Base-by-base conservation (phyloP, 169 alveolate genomes). In the Eimeria necatrix region DNA sequence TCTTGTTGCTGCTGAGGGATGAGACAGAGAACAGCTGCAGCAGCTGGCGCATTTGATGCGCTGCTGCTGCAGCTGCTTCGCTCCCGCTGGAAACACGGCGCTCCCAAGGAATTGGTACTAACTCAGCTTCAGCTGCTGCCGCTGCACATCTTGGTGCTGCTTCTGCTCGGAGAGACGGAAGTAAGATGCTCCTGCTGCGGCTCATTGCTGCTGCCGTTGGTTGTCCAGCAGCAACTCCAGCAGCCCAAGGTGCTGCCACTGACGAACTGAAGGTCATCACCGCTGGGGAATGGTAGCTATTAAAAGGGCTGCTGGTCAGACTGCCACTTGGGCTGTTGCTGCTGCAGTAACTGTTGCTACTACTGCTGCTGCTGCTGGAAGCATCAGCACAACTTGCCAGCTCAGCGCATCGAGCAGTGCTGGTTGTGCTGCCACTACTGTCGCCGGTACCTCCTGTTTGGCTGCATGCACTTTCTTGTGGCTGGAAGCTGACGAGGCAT, bases 1-100 rank as follows among this genome's bases (percentile, higher is more conserved):
- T 53, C 96, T 96, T 51, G 96, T 96, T 53, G 84, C 92, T 84
- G 92, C 59, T 20, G 78, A 18, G 3, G 22, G 52, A 59, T 56
- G 60, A 4, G 14, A 20, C 56, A 22, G 90, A n/a, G n/a, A 81
- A 81, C 46, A 81, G 14, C 48, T 22, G 90, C 68, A 81, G 71
- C 90, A 81, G 52, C 68, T 51, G 90, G 22, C 41, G 90, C 64
- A 53, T n/a, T 9, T 24, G 90, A 51, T 48, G 51, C 51, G 53
- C 49, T 49, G 73, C 70, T 49, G 49, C 90, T 51, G 90, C 90
- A 51, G 49, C 71, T 18, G 68, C 90, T n/a, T 64, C 49, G 41
- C 41, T 32, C 4, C 20, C 18, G 48, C 73, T n/a, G 20, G 60
- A 18, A 12, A 61, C 41, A 18, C 51, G 20, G 4, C 51, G 64